Percentiles rank a stretch among this genome's conserved stretches.
Conservation (phyloP, 139 green algal genomes). For the Tetraselmis chui region DNA sequence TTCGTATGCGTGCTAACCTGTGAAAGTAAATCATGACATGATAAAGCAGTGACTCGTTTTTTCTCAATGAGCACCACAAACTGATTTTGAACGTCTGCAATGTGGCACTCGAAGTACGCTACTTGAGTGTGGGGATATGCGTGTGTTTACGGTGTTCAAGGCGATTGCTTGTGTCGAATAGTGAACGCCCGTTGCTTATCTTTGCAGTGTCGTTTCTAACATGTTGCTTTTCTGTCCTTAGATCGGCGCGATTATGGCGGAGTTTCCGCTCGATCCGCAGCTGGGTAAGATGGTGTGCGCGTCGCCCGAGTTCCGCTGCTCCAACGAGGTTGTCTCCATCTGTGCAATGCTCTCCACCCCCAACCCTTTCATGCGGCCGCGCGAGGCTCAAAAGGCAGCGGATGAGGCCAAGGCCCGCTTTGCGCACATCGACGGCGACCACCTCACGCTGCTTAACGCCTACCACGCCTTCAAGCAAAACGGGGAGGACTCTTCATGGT, state of each 20-base stretch:
- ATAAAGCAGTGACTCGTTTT: neutral
- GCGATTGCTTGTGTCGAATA: too few relatives aligned
- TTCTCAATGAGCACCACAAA: neutral
- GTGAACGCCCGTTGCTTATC: too few relatives aligned
- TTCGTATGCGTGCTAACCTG: neutral
- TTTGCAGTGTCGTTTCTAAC: too few relatives aligned
- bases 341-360: constrained; percentile 92
- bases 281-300: constrained; percentile 97
- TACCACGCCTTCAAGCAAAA: constrained; percentile 98
- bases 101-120: too few relatives aligned
- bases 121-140: too few relatives aligned
- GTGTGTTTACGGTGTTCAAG: too few relatives aligned
- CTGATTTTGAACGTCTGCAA: too few relatives aligned
- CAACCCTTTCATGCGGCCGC: constrained; percentile 88
- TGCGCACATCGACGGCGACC: constrained; percentile 93
- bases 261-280: constrained; percentile 98
- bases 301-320: constrained; percentile 86
- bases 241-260: constrained; percentile 88
- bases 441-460: constrained; percentile 97
- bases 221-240: too few relatives aligned
- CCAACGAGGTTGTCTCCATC: constrained; percentile 95
- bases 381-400: constrained; percentile 79
- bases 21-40: neutral
- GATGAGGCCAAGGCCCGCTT: constrained; percentile 95
- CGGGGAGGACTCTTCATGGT: constrained; percentile 40